Conservation (phyloP, 768 basidiomycete species). For the Xanthoconium stramineum region DNA sequence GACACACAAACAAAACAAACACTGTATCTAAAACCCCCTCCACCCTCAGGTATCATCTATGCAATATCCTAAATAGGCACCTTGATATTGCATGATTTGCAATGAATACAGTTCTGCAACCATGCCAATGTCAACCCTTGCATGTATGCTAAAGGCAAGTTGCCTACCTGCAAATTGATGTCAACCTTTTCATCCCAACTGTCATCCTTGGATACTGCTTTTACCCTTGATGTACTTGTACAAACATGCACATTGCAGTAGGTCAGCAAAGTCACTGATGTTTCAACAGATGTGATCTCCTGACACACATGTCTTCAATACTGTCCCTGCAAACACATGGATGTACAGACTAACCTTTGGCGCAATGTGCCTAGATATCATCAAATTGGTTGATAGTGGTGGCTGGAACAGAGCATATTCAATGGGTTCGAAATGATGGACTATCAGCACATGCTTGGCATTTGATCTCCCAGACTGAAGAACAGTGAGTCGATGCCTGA, state of each 20-base stretch:
- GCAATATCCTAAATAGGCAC: conserved; percentile 95
- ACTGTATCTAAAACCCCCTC: conserved; percentile 97
- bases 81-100: conserved; percentile 96
- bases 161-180: conserved; percentile 90
- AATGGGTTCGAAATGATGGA: conserved; percentile 67
- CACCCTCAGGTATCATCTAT: conserved; percentile 96
- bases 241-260: conserved; percentile 87
- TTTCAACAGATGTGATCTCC: conserved; percentile 75
- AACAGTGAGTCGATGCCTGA: conserved; percentile 87
- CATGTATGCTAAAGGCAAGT: background rate
- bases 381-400: conserved; percentile 87
- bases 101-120: conserved; percentile 82
- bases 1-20: background rate
- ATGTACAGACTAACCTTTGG: conserved; percentile 94
- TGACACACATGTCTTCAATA: conserved; percentile 41
- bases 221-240: conserved; percentile 92
- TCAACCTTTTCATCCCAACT: conserved; percentile 83
- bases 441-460: conserved; percentile 66
- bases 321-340: conserved; percentile 55
- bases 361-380: conserved; percentile 95
- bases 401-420: conserved; percentile 85
- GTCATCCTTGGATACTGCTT: conserved; percentile 44
- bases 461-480: conserved; percentile 63
- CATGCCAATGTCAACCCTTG: background rate
- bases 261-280: conserved; percentile 74